Evolutionary conservation across 2,329 filamentous ascomycete genomes (phyloP), one percentile per base, ranked within the genome.

Genomic region (Sporothrix mexicana): DNA sequence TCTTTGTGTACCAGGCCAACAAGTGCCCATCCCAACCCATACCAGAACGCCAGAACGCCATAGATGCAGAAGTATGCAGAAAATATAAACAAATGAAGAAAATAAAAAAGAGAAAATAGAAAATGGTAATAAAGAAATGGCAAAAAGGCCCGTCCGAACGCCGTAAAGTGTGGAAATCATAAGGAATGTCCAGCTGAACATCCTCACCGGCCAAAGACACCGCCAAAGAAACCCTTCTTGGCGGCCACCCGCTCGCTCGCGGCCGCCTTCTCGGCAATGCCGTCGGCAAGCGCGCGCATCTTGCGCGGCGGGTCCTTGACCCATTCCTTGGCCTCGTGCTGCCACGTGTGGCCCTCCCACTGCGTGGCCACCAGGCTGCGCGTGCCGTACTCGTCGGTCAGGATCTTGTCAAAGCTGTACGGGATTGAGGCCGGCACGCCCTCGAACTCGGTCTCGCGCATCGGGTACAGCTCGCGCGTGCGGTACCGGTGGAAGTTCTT

Each of bases 401-500:
- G 80, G 41, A 93, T 88, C 78, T 85, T 85, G 77, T 92, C 90
- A 75, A 91, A 92, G 72, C 84, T 85, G 78, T 89, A 92, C 3
- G 93, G 93, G 30, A 96, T 87, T 76, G 86, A 86, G 30, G 92
- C 92, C 13, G 86, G 82, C 1, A 92, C 89, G 23, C 92, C 92
- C 82, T 96, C 93, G 77, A 93, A 96, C 75, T 88, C 86, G 36
- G 90, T 92, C 78, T 90, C 85, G 17, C 92, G 87, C 85, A 96
- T 84, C 3, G 93, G 93, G 82, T 90, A 96, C 13, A 96, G 83
- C 77, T 96, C 92, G n/a, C 83, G 83, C 36, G 87, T 90, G 57
- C 83, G 81, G 80, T 96, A 96, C 62, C 85, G 84, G 81, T 97
- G 93, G 77, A 87, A 87, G 79, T 96, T 95, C 84, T 95, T 95